phyloP scores from a whole-genome alignment of 2,329 filamentous ascomycete species.

The Fusarium subtropicale region DNA sequence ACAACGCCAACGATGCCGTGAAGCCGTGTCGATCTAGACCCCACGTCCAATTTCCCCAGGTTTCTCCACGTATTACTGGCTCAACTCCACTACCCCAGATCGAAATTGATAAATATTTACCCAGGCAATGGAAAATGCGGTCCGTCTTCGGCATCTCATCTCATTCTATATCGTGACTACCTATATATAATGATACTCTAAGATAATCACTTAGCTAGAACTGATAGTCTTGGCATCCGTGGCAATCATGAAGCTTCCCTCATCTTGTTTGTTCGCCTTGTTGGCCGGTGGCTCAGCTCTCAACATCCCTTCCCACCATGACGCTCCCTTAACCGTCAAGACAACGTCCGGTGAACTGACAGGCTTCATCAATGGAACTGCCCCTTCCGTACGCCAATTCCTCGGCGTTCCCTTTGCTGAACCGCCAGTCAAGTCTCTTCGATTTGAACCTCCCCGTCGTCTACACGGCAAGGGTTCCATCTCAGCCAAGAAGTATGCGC shows the following conservation, averaged over 20 bases:
- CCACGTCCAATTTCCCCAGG: slow-evolving; percentile 5
- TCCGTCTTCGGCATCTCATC: neutral
- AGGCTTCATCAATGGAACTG: slow-evolving; percentile 12
- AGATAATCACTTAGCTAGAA: neutral
- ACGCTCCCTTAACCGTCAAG: neutral
- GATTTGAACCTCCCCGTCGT: slow-evolving; percentile 18
- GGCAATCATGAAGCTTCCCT: slow-evolving; percentile 8
- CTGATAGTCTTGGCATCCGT: neutral
- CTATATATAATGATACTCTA: neutral
- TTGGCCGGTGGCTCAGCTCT: neutral
- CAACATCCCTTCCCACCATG: neutral
- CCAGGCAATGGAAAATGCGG: neutral
- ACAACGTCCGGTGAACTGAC: slow-evolving; percentile 13
- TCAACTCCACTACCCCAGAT: neutral
- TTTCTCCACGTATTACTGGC: slow-evolving; percentile 14
- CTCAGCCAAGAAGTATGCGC: slow-evolving; percentile 9
- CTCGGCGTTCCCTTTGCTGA: slow-evolving; percentile 19
- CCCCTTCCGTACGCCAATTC: slow-evolving; percentile 13
- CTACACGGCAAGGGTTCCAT: neutral
- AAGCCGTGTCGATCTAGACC: neutral
- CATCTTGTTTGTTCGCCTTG: neutral
- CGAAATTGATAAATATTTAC: slow-evolving; percentile 20
- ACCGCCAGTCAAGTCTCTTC: slow-evolving; percentile 14
- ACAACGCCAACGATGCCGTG: neutral
- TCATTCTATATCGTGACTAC: fast-evolving